A percentile compares a stretch with the other conserved stretches of the same genome.
Evolutionary conservation across 345 rosid species (phyloP).

Genomic region (Eucalyptus polybractea): DNA sequence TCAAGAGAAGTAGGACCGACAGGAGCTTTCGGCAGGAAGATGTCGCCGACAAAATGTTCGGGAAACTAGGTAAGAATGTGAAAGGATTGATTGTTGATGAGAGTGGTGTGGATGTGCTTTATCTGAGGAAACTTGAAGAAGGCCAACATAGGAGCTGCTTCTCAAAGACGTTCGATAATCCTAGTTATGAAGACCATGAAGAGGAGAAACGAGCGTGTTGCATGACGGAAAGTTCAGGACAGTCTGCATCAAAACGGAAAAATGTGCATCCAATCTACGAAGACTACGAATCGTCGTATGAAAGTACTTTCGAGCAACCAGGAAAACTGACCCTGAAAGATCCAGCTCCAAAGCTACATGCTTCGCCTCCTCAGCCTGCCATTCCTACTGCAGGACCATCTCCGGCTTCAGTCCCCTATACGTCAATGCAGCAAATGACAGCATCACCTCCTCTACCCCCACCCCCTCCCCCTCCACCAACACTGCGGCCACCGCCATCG

Average conservation of each 20-base stretch:
- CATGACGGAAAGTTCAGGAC: background rate
- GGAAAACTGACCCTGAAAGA: background rate
- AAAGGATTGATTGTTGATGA: conserved; percentile 33
- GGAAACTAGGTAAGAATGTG: conserved; percentile 17
- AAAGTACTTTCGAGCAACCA: background rate
- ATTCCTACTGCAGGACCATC: background rate
- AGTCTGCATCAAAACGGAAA: background rate
- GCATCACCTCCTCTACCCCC: background rate
- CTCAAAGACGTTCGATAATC: conserved; percentile 23
- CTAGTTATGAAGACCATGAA: conserved; percentile 16
- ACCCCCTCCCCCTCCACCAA: background rate
- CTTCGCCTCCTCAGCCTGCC: background rate
- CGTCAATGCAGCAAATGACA: background rate
- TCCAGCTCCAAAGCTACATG: background rate
- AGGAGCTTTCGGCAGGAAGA: conserved; percentile 21
- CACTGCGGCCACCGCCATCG: background rate
- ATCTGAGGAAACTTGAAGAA: conserved; percentile 28
- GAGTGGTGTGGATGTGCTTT: conserved; percentile 40
- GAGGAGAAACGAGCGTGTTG: conserved; percentile 12
- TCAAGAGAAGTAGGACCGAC: background rate
- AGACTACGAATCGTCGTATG: background rate
- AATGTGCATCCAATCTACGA: background rate
- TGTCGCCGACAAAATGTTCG: conserved; percentile 9
- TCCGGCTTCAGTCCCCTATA: background rate
- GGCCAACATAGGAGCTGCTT: conserved; percentile 1